Conservation (phyloP, 768 basidiomycete genomes). For the Leccinum aurantiacum region DNA sequence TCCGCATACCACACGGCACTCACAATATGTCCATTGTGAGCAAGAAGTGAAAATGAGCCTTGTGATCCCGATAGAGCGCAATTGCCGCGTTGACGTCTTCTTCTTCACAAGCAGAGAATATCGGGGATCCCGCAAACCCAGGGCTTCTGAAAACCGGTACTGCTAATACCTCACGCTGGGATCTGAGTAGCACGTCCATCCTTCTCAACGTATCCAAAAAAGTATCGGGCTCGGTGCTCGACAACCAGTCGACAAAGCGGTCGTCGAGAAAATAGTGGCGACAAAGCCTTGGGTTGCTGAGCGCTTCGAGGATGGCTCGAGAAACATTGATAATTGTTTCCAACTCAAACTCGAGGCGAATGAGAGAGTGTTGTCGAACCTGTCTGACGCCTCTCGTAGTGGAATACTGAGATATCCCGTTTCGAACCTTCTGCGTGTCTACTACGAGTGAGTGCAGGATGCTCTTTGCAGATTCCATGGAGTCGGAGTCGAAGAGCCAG, state of each 20-base stretch:
- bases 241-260: constrained; percentile 9
- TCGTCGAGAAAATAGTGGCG: constrained; percentile 7
- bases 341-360: constrained; percentile 5
- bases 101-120: background rate
- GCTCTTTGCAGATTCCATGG: constrained; percentile 10
- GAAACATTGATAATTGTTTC: constrained; percentile 8
- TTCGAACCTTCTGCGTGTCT: background rate
- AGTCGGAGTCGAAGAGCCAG: background rate
- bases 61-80: constrained; percentile 1
- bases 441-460: background rate
- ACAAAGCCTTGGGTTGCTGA: background rate
- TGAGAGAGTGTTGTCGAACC: constrained; percentile 7
- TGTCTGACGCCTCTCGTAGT: background rate
- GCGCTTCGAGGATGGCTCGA: constrained; percentile 4
- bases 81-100: background rate
- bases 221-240: background rate
- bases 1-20: background rate
- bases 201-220: constrained; percentile 5
- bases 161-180: background rate
- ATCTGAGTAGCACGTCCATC: background rate
- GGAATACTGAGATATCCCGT: background rate
- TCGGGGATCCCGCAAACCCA: background rate
- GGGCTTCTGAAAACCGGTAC: background rate
- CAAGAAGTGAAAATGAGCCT: constrained; percentile 11
- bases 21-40: constrained; percentile 15